phyloP scores from a whole-genome alignment of 1,284 basidiomycete genomes.

The Marasmius fiardii region DNA sequence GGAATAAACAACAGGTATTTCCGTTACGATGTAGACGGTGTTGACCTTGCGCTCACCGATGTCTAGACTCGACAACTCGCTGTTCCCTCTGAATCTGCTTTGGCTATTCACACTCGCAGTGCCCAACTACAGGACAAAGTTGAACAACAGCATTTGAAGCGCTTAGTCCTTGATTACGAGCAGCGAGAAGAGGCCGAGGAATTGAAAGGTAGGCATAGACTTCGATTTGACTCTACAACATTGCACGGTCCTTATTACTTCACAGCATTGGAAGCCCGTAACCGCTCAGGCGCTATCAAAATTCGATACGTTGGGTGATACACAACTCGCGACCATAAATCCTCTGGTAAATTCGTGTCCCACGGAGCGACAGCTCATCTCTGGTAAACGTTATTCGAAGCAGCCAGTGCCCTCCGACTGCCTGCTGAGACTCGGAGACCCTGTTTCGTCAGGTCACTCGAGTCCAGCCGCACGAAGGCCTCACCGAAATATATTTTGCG shows the following conservation, averaged over 20 bases:
- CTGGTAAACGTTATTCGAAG: not conserved
- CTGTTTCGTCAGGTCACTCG: too few relatives aligned
- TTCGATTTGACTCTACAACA: not conserved
- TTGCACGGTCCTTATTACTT: constrained; percentile 9
- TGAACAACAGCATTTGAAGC: constrained; percentile 94
- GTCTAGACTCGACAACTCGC: constrained; percentile 77
- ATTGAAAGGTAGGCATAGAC: constrained; percentile 53
- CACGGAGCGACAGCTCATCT: not conserved
- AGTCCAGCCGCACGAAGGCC: too few relatives aligned
- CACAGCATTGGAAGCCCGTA: constrained; percentile 65
- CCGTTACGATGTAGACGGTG: not conserved
- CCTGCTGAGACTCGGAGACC: too few relatives aligned
- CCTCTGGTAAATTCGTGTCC: not conserved
- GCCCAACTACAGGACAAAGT: constrained; percentile 91
- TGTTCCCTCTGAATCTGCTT: constrained; percentile 81
- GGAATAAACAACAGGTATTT: constrained; percentile 85
- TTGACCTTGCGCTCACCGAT: constrained; percentile 5
- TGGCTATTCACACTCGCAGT: constrained; percentile 86
- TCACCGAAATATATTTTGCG: too few relatives aligned
- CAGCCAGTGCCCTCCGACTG: not conserved
- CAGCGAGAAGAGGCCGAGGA: constrained; percentile 83
- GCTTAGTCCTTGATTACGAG: constrained; percentile 85
- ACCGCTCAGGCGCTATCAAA: constrained; percentile 62
- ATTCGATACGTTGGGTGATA: constrained; percentile 65
- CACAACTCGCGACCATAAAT: not conserved